Percentiles rank a stretch among this genome's conserved stretches.
Conservation (phyloP, 352 stramenopile species). For the Pythium biforme region DNA sequence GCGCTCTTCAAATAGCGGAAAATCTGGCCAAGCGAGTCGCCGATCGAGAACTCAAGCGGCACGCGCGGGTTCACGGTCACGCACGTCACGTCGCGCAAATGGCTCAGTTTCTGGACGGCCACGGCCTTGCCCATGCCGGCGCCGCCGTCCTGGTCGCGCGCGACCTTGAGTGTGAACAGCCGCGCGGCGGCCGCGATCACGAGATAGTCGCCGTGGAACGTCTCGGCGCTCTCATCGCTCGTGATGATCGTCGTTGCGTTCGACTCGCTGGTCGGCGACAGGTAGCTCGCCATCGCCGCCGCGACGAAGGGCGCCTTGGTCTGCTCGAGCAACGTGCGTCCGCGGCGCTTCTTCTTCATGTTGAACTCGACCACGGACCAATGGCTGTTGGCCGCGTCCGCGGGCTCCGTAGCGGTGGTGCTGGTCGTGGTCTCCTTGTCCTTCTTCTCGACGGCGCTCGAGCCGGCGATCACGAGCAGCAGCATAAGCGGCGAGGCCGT, state of each 20-base stretch:
- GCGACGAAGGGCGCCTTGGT: conserved; percentile 45
- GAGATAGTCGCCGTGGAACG: conserved; percentile 47
- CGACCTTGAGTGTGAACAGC: conserved; percentile 45
- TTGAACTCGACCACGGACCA: conserved; percentile 75
- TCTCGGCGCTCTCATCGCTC: background rate
- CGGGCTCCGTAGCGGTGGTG: too few relatives aligned
- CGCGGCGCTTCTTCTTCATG: conserved; percentile 61
- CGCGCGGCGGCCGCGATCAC: conserved; percentile 39
- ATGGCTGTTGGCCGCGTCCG: conserved; percentile 11
- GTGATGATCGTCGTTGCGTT: background rate
- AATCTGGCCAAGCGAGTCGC: conserved; percentile 65
- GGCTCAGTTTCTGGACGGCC: conserved; percentile 40
- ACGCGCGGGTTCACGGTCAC: conserved; percentile 48
- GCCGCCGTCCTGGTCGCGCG: conserved; percentile 32
- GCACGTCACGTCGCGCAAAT: conserved; percentile 56
- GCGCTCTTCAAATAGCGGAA: conserved; percentile 42
- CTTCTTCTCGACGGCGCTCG: conserved; percentile 12
- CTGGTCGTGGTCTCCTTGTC: conserved; percentile 5
- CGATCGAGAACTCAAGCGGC: conserved; percentile 58
- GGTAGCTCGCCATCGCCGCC: conserved; percentile 60
- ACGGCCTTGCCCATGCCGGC: conserved; percentile 31
- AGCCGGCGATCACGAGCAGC: conserved; percentile 47
- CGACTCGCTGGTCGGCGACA: conserved; percentile 4
- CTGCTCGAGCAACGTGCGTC: conserved; percentile 46
- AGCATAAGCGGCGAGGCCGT: conserved; percentile 54